Evolutionary conservation across 169 alveolate species (phyloP).

Genomic region (Plasmodium blacklocki): DNA sequence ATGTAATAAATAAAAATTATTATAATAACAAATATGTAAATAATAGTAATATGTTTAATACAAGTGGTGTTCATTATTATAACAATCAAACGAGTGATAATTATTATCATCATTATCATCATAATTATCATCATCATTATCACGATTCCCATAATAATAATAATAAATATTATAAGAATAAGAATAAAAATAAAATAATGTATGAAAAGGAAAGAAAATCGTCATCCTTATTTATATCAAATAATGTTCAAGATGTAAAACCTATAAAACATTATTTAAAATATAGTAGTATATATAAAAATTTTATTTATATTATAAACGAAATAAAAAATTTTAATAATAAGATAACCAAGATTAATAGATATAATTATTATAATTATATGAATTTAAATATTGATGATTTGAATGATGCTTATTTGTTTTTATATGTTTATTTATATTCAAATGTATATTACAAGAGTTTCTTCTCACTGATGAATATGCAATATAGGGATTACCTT

Average conservation of each 20-base stretch:
- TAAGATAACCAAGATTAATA: conserved; percentile 27
- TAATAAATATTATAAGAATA: too few species aligned
- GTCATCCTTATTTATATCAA: neutral
- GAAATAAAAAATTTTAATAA: conserved; percentile 57
- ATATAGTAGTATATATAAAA: conserved; percentile 46
- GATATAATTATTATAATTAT: conserved; percentile 38
- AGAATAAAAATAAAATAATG: too few species aligned
- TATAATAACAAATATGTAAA: neutral
- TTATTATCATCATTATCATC: too few species aligned
- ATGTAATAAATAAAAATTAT: too few species aligned
- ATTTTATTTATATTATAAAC: conserved; percentile 39
- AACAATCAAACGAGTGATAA: neutral
- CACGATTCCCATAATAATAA: too few species aligned
- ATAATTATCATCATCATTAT: too few species aligned
- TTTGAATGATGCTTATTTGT: conserved; percentile 39
- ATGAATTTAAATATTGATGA: conserved; percentile 54
- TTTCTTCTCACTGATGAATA: neutral
- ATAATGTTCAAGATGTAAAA: conserved; percentile 8
- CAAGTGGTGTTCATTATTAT: neutral
- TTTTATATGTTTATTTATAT: conserved; percentile 62
- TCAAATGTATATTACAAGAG: conserved; percentile 18
- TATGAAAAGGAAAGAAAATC: too few species aligned
- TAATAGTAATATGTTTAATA: neutral
- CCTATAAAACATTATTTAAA: conserved; percentile 45
- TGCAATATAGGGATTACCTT: neutral